Percentiles rank a stretch among this genome's conserved stretches.
These are phyloP conservation scores for Tylopilus subfusipes DNA, from an alignment of 768 basidiomycete species.

Conservation along the genomic window DNA sequence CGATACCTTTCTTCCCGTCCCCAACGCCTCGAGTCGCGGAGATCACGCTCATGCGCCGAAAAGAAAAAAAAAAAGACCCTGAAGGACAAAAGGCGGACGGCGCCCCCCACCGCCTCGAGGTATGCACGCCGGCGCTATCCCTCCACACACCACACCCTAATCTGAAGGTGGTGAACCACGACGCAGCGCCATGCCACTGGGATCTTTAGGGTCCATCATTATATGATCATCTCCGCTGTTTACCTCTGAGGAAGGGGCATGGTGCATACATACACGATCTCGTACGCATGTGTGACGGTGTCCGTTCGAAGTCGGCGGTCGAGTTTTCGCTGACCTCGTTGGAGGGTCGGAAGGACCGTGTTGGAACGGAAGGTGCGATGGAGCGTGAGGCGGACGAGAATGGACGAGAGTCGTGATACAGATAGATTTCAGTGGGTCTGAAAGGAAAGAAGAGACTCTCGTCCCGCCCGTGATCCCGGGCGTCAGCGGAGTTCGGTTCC, in stretches of 20 bases:
- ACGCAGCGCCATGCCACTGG: background rate
- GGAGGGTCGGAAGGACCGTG: no score
- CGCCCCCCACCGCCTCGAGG: slow-evolving; percentile 13
- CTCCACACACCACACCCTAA: background rate
- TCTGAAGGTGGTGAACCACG: background rate
- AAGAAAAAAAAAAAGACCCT: no score
- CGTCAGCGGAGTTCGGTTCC: no score
- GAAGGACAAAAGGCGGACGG: background rate
- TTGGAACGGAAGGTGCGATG: no score
- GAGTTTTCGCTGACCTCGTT: background rate
- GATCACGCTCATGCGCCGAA: background rate
- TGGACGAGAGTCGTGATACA: background rate
- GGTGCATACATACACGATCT: slow-evolving; percentile 6
- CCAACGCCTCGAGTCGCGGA: background rate
- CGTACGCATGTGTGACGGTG: background rate
- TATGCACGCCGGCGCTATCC: background rate
- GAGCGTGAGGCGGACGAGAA: background rate
- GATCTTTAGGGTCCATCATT: slow-evolving; percentile 8
- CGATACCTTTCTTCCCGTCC: background rate
- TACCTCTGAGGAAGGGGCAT: background rate
- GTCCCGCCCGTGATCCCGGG: no score
- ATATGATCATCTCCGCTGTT: slow-evolving; percentile 19
- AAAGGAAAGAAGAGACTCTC: background rate
- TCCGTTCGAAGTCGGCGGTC: background rate
- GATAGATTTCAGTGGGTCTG: background rate